Evolutionary conservation across 768 basidiomycete genomes (phyloP).

Genomic region (Mycena galericulata): DNA sequence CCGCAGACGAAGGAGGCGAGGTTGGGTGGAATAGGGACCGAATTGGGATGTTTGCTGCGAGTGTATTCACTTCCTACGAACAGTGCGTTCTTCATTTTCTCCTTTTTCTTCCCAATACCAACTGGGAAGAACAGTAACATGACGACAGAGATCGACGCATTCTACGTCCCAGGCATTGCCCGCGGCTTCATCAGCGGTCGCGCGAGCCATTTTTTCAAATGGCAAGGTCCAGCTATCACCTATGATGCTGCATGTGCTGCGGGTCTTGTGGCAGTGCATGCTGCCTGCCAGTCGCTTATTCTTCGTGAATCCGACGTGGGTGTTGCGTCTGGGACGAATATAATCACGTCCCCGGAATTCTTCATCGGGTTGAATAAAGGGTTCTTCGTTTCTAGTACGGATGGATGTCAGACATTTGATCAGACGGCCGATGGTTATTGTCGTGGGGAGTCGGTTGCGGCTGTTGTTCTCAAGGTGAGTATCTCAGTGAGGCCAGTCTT

Average conservation of each 20-base stretch:
- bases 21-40: slow-evolving; percentile 4
- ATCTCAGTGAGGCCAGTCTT: background rate
- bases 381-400: slow-evolving; percentile 18
- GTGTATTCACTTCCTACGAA: slow-evolving; percentile 9
- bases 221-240: slow-evolving; percentile 14
- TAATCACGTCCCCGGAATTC: slow-evolving; percentile 18
- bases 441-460: slow-evolving; percentile 11
- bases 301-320: slow-evolving; percentile 13
- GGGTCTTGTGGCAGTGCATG: slow-evolving; percentile 10
- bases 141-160: slow-evolving; percentile 12
- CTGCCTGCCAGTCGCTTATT: slow-evolving; percentile 21
- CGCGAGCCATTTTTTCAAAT: slow-evolving; percentile 16
- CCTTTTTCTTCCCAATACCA: background rate
- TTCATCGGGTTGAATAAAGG: slow-evolving; percentile 19
- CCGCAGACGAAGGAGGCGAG: slow-evolving; percentile 3
- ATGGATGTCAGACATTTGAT: slow-evolving; percentile 17
- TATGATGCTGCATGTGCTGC: slow-evolving; percentile 19
- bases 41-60: slow-evolving; percentile 19
- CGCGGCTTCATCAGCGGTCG: slow-evolving; percentile 19
- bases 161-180: slow-evolving; percentile 7
- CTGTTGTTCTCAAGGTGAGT: slow-evolving; percentile 18
- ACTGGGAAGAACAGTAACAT: slow-evolving; percentile 1
- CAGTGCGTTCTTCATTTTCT: slow-evolving; percentile 12
- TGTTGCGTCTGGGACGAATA: slow-evolving; percentile 5
- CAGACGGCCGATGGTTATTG: slow-evolving; percentile 21